Evolutionary conservation across 164 flowering plant species (phyloP), one percentile per base, ranked within the genome.

Genomic region (Chimonanthus salicifolius): DNA sequence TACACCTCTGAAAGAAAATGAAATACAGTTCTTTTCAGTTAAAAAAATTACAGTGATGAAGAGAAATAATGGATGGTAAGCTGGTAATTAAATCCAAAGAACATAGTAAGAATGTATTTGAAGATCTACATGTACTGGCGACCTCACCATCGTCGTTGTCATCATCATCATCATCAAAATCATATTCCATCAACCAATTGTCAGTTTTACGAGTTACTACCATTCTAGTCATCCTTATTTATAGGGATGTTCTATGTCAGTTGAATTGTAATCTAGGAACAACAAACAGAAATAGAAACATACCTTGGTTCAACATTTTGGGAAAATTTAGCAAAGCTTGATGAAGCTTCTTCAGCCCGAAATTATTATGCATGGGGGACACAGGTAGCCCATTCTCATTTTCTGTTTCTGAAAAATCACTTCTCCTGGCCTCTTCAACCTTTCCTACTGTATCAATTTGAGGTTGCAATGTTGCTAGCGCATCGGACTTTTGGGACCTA

Each of bases 281-380:
- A 21, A 21, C 9, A 49, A 9, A 54, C 47, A 66, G 47, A 66
- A 66, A 13, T 49, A 62, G 60, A 9, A 45, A 58, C 73, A 16
- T 82, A 89, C 89, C 92, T 86, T 80, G 81, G 81, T 79, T 88
- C 90, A 15, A 81, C 81, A 77, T 80, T 85, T 64, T 88, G 90
- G 11, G 88, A 83, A 73, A 69, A 82, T 77, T 86, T 85, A 6
- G 86, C 47, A 71, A 78, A 79, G 82, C 81, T 85, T 81, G 84
- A 8, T 67, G 87, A 33, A 74, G 71, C 73, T 80, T 87, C 74
- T 82, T 87, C 58, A 72, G n/a, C 62, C 72, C 81, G 71, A 75
- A 71, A 73, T 78, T 78, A 76, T 60, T 51, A 69, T 54, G 66
- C 8, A 74, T 18, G 0, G 83, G 83, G 46, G 85, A 81, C 8